Evolutionary conservation across 2,329 filamentous ascomycete species (phyloP).

Genomic region (Coniella lustricola): DNA sequence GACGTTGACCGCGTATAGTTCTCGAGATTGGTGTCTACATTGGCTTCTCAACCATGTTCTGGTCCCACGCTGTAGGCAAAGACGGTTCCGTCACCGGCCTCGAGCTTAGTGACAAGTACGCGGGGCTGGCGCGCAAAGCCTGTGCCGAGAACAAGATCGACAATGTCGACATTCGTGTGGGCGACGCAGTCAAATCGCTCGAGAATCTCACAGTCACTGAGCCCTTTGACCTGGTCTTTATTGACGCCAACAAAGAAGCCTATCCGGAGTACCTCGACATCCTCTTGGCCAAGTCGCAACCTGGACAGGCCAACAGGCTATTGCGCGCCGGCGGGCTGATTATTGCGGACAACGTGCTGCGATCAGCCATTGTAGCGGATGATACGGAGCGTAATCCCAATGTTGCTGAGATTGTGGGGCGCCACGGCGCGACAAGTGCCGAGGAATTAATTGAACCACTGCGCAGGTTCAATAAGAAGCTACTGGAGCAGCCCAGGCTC

Average conservation of each 20-base stretch:
- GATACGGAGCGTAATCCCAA: constrained; percentile 25
- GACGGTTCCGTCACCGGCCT: constrained; percentile 36
- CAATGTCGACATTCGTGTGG: constrained; percentile 41
- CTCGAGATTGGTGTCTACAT: constrained; percentile 43
- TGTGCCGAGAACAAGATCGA: constrained; percentile 32
- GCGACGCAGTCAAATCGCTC: constrained; percentile 37
- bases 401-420: constrained; percentile 5
- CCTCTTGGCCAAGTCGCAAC: constrained; percentile 36
- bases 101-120: constrained; percentile 39
- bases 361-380: constrained; percentile 40
- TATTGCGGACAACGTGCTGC: constrained; percentile 48
- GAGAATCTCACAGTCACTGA: constrained; percentile 27
- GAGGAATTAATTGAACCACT: constrained; percentile 15
- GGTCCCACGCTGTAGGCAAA: constrained; percentile 39
- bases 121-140: constrained; percentile 31
- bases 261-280: constrained; percentile 41
- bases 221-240: constrained; percentile 48
- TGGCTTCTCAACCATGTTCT: constrained; percentile 42
- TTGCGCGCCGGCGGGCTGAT: constrained; percentile 43
- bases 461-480: constrained; percentile 28
- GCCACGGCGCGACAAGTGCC: constrained; percentile 1
- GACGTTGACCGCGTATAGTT: constrained; percentile 24
- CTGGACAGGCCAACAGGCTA: constrained; percentile 31
- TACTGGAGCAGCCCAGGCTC: constrained; percentile 25
- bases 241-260: constrained; percentile 47